Percentiles rank a stretch among this genome's conserved stretches.
phyloP scores from a whole-genome alignment of 495 filamentous ascomycete species.

The Cladorrhinum samala region DNA sequence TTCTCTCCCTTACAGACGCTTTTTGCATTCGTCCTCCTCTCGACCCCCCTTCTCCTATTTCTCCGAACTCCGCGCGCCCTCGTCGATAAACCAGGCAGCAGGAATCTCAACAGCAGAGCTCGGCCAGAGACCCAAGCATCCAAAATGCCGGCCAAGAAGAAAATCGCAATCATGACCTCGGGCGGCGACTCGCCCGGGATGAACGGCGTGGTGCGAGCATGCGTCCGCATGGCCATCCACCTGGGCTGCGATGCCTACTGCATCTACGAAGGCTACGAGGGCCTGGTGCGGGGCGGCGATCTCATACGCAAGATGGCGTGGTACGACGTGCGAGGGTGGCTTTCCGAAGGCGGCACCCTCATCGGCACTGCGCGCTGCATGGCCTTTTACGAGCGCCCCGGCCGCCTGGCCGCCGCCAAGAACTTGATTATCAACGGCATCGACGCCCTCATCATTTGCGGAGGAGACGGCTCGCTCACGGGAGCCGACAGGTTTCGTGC shows the following conservation, averaged over 20 bases:
- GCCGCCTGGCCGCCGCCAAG: constrained; percentile 78
- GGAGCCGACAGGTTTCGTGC: constrained; percentile 88
- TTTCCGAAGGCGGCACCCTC: constrained; percentile 90
- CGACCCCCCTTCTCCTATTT: constrained; percentile 18
- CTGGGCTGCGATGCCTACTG: constrained; percentile 81
- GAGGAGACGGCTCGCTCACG: constrained; percentile 95
- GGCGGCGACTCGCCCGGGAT: constrained; percentile 98
- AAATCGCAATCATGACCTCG: constrained; percentile 92
- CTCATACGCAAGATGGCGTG: constrained; percentile 83
- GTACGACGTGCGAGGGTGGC: constrained; percentile 92
- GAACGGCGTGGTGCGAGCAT: constrained; percentile 90
- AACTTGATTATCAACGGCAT: constrained; percentile 91
- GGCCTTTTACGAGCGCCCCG: constrained; percentile 80
- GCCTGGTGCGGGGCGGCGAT: constrained; percentile 80
- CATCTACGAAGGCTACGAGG: constrained; percentile 94
- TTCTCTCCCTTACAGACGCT: constrained; percentile 21
- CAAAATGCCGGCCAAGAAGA: constrained; percentile 54
- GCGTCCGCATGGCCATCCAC: constrained; percentile 87
- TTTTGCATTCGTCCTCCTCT: constrained; percentile 17
- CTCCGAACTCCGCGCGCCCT: constrained; percentile 3
- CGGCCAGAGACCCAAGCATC: not conserved
- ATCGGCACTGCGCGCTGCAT: constrained; percentile 93
- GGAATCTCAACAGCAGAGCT: constrained; percentile 1
- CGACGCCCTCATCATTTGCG: constrained; percentile 92
- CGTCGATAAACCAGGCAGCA: not conserved